Conservation (phyloP, 2,329 filamentous ascomycete genomes). For the Fusarium sp. region DNA sequence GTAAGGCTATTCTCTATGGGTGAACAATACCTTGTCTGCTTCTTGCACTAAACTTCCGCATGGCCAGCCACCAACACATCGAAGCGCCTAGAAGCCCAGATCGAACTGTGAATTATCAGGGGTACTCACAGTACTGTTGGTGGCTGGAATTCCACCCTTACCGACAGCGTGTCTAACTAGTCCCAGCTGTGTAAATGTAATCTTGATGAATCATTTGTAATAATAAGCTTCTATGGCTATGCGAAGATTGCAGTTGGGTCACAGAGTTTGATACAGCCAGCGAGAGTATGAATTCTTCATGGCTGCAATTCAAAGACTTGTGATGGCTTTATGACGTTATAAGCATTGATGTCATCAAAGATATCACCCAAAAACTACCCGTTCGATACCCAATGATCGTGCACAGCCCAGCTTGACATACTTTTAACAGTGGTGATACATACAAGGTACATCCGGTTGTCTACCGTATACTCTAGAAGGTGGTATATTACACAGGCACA, state of each 20-base stretch:
- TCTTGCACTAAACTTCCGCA: too few species aligned
- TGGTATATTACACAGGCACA: constrained; percentile 51
- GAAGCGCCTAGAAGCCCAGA: too few species aligned
- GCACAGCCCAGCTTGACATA: constrained; percentile 23
- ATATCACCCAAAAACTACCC: not conserved
- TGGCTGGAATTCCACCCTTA: too few species aligned
- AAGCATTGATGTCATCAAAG: not conserved
- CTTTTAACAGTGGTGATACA: constrained; percentile 49
- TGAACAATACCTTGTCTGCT: too few species aligned
- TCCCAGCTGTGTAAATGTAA: too few species aligned
- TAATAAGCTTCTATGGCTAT: not conserved
- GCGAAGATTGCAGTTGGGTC: not conserved
- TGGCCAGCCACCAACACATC: too few species aligned
- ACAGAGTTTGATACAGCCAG: too few species aligned
- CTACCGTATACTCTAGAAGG: constrained; percentile 50
- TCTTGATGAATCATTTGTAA: not conserved
- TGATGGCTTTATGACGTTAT: not conserved
- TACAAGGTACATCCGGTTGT: constrained; percentile 48
- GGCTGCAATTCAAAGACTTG: not conserved
- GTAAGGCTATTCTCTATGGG: too few species aligned
- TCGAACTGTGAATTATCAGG: too few species aligned
- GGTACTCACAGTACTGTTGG: too few species aligned
- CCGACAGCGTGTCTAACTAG: too few species aligned
- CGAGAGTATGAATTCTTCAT: not conserved
- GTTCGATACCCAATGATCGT: not conserved